A percentile compares a stretch with the other conserved stretches of the same genome.
These are phyloP conservation scores for Ascochyta lentis DNA, from an alignment of 2,329 filamentous ascomycete genomes.

Conservation along the genomic window DNA sequence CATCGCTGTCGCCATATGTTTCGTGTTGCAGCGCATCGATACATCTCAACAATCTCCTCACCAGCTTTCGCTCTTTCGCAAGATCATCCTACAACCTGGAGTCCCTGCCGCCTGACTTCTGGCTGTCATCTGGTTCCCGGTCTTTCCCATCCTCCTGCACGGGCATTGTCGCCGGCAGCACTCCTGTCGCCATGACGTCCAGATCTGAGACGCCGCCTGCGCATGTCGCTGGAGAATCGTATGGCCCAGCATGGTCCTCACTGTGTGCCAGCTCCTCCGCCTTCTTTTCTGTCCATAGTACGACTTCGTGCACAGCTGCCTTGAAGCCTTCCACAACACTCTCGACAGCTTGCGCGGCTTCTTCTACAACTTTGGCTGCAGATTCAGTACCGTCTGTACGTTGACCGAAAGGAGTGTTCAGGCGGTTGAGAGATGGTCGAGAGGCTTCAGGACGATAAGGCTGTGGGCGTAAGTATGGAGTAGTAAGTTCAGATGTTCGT, in stretches of 20 bases:
- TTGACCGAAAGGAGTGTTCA: slow-evolving; percentile 13
- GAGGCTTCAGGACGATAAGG: not conserved
- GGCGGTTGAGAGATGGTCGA: not conserved
- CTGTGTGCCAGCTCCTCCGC: slow-evolving; percentile 27
- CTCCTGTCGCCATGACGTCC: slow-evolving; percentile 41
- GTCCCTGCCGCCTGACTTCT: not conserved
- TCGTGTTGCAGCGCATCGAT: not conserved
- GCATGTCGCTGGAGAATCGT: slow-evolving; percentile 40
- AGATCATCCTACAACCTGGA: not conserved
- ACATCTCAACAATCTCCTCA: not conserved
- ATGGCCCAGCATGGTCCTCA: slow-evolving; percentile 40
- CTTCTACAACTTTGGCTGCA: slow-evolving; percentile 24
- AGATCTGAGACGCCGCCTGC: slow-evolving; percentile 37
- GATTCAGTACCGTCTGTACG: slow-evolving; percentile 21
- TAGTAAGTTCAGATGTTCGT: not conserved
- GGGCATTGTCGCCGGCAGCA: slow-evolving; percentile 34
- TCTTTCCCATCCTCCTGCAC: slow-evolving; percentile 21
- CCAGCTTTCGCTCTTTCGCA: not conserved
- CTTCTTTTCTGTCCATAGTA: slow-evolving; percentile 39
- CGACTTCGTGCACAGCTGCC: slow-evolving; percentile 25
- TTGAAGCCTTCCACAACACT: slow-evolving; percentile 28
- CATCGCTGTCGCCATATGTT: not conserved
- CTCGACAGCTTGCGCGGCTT: slow-evolving; percentile 20
- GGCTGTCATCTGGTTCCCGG: not conserved
- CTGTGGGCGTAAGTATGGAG: not conserved